These are phyloP conservation scores for Tubosaeta sp. DNA, from an alignment of 768 basidiomycete species.

Conservation along the genomic window DNA sequence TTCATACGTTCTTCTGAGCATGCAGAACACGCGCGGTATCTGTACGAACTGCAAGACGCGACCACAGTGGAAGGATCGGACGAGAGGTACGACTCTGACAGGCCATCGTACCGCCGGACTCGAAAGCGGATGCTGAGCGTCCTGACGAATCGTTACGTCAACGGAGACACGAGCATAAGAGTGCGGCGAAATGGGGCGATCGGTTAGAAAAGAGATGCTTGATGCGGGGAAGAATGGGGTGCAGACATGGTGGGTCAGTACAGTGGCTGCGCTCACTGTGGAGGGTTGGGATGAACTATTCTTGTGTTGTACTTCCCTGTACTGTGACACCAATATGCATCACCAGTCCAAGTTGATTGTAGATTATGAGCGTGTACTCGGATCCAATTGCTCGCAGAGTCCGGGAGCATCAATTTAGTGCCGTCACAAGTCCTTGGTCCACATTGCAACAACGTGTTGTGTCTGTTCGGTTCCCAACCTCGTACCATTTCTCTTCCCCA, in stretches of 20 bases:
- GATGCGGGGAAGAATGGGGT: constrained; percentile 13
- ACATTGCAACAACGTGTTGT: no score
- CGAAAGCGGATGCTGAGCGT: constrained; percentile 70
- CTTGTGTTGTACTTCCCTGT: no score
- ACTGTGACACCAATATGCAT: no score
- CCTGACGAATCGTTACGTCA: constrained; percentile 55
- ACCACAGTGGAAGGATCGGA: constrained; percentile 46
- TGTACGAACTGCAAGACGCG: constrained; percentile 55
- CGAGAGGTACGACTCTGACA: constrained; percentile 47
- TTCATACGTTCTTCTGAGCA: background rate
- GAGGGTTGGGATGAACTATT: constrained; percentile 4
- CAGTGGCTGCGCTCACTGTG: constrained; percentile 19
- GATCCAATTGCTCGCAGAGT: no score
- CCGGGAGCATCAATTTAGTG: no score
- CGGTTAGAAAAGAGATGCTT: constrained; percentile 22
- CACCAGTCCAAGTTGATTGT: no score
- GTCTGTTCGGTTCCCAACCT: no score
- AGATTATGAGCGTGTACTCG: no score
- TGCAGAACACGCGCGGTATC: constrained; percentile 61
- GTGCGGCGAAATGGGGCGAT: constrained; percentile 36
- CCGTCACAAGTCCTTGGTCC: no score
- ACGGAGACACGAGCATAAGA: constrained; percentile 43
- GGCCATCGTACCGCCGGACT: constrained; percentile 36
- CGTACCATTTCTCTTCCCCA: no score
- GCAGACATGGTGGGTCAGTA: constrained; percentile 10